These are phyloP conservation scores for Talaromyces pinophilus DNA, from an alignment of 2,329 filamentous ascomycete species.

Conservation along the genomic window DNA sequence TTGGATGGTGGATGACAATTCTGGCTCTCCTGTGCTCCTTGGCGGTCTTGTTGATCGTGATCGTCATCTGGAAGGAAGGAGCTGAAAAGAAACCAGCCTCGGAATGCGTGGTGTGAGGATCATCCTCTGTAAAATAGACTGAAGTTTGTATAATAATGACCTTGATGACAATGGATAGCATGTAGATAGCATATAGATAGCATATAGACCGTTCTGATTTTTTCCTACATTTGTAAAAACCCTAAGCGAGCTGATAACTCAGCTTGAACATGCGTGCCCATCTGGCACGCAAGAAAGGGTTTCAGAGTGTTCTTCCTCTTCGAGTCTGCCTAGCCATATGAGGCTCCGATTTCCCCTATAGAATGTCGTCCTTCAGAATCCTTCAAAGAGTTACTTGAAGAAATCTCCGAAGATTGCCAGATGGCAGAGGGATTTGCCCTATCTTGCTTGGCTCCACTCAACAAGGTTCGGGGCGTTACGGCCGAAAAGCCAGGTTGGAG, in stretches of 20 bases:
- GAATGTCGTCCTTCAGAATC: too few species aligned
- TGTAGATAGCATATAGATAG: background rate
- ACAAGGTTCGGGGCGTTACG: background rate
- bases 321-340: too few species aligned
- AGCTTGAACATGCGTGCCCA: background rate
- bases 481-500: background rate
- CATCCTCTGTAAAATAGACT: background rate
- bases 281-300: background rate
- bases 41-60: conserved; percentile 4
- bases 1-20: conserved; percentile 18
- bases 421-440: too few species aligned
- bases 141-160: background rate
- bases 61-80: conserved; percentile 13
- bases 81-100: background rate
- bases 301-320: too few species aligned
- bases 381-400: too few species aligned
- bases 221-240: background rate
- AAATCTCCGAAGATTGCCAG: too few species aligned
- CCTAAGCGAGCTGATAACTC: background rate
- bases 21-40: conserved; percentile 8
- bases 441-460: background rate
- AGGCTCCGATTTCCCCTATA: too few species aligned
- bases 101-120: background rate
- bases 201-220: background rate
- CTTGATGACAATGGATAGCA: background rate